Evolutionary conservation across 2,329 filamentous ascomycete genomes (phyloP), one percentile per base, ranked within the genome.

Genomic region (Colletotrichum limetticola): DNA sequence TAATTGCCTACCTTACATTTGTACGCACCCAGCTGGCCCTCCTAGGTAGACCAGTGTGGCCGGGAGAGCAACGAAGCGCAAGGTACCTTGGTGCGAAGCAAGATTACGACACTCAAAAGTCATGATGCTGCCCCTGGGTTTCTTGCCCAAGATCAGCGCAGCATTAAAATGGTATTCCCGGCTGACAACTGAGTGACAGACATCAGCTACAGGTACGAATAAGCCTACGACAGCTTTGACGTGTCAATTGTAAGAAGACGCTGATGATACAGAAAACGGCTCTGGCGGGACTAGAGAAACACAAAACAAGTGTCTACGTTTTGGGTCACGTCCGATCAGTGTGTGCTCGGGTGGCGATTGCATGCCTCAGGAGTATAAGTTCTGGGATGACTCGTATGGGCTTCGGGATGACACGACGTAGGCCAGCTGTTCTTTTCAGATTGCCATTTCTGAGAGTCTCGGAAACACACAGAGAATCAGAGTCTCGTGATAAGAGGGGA

Each of bases 391-490:
- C 70, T 72, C 59, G 42, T 28, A 55, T 30, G 42, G 24, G 53
- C 70, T 30, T 56, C 66, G 55, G 53, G 53, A 72, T 73, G 66
- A 73, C 66, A 70, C 61, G 46, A 32, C 70, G 55, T 61, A 56
- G 66, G 71, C 71, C 66, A 72, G 71, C 56, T 72, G 66, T 66
- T 72, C 71, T 57, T 30, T 30, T 65, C 35, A 42, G 46, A 35
- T 35, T 28, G 32, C n/a, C 55, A 57, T 26, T 49, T 56, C 61
- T 60, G 19, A 49, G 32, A 52, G 37, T 24, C 32, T 53, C 49
- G 19, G 56, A 71, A 56, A 73, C 49, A 8, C 24, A 35, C 3
- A 64, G 37, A 55, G 55, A 64, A 32, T 37, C 59, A 22, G 66
- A 26, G 46, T 61, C 35, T 46, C 61, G 60, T 37, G 56, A 5